phyloP scores from a whole-genome alignment of 768 basidiomycete species.

The Coprinellus micaceus region DNA sequence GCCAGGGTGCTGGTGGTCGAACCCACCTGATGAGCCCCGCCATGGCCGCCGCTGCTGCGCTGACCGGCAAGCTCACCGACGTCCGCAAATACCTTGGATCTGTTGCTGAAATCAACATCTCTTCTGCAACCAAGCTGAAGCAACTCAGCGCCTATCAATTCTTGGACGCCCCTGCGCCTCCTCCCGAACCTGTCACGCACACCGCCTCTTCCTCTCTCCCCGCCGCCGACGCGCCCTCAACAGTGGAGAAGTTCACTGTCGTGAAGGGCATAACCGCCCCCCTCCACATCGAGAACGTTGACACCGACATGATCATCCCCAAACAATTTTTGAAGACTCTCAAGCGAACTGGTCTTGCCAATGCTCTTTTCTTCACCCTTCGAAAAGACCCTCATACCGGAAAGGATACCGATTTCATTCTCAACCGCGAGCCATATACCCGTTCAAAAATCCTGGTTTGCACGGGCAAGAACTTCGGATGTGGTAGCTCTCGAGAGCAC shows the following conservation, averaged over 20 bases:
- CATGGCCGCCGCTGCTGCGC: conserved; percentile 89
- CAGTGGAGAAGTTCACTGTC: conserved; percentile 60
- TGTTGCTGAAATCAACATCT: conserved; percentile 38
- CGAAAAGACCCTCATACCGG: conserved; percentile 76
- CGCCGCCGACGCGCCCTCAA: conserved; percentile 40
- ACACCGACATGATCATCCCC: conserved; percentile 93
- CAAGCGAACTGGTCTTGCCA: conserved; percentile 82
- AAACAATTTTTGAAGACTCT: conserved; percentile 93
- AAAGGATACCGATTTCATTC: conserved; percentile 78
- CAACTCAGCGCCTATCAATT: conserved; percentile 72
- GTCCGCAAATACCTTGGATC: conserved; percentile 70
- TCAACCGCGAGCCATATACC: conserved; percentile 78
- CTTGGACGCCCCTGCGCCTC: conserved; percentile 61
- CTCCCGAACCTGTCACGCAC: conserved; percentile 43
- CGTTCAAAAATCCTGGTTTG: conserved; percentile 77
- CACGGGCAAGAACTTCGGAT: conserved; percentile 87
- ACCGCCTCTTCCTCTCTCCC: conserved; percentile 35
- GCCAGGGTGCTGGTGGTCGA: conserved; percentile 82
- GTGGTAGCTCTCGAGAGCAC: conserved; percentile 87
- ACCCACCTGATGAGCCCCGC: conserved; percentile 89
- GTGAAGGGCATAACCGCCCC: conserved; percentile 77
- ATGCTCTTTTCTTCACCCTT: conserved; percentile 79
- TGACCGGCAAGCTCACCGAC: conserved; percentile 82
- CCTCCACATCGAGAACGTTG: conserved; percentile 79
- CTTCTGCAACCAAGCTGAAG: conserved; percentile 59